Evolutionary conservation across 192 early-diverging fungal species (phyloP), one percentile per base, ranked within the genome.

Genomic region (Phlyctochytrium bullatum): DNA sequence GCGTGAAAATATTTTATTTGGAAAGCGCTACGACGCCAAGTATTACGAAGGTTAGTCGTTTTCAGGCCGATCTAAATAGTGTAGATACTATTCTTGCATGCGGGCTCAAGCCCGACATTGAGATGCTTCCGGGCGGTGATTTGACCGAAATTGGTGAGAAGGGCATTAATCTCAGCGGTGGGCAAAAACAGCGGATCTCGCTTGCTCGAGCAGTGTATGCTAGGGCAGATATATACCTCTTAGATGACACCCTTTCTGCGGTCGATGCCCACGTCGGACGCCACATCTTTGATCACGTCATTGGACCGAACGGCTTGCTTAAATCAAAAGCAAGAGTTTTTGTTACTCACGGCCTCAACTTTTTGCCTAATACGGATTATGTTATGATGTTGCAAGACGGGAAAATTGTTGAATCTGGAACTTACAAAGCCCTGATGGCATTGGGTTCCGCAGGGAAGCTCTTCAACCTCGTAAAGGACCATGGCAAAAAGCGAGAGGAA

Each of bases 1-100:
- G 51, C 83, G 92, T 52, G 92, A 97, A 56, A 98, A 98, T 74
- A 91, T 99, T 75, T 57, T 91, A 23, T 95, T 97, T 84, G 96
- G 94, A 2, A 79, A 83, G 52, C 79, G 80, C 1, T 95, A 79
- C 72, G 88, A 95, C 33, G 77, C 80, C n/a, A 74, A 76, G 3
- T 91, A 90, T 36, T 97, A 96, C 68, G 84, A 91, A 10, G 57
- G 56, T 62, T 25, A 28, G 52, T 79, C 23, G 30, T 31, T 28
- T 1, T 14, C 17, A 72, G 20, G 27, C 50, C 29, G 24, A 25
- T 35, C 35, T 57, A 47, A 14, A 20, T 6, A 47, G 20, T 36
- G 40, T 51, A 56, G 78, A 77, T 35, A 83, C 86, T 2, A 75
- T 99, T 61, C 80, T 84, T 25, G 91, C 91, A 24, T 99, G 97